Evolutionary conservation across 805 yeast genomes (phyloP), one percentile per base, ranked within the genome.

Genomic region (Teunomyces atbi): DNA sequence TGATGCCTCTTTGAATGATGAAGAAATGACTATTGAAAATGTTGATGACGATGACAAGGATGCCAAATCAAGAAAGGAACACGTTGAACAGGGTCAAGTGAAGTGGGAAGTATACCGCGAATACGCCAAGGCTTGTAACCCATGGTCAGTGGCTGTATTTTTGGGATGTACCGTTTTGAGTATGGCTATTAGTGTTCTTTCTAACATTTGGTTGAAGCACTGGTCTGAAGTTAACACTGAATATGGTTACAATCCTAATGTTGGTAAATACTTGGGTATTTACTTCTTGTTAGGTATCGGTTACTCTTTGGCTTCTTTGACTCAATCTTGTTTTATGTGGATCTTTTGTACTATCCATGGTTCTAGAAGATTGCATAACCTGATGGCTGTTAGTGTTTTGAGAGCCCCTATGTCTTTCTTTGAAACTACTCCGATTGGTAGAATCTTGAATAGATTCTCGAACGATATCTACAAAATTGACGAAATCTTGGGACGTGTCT

Each of bases 371-470:
- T 71, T 89, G 49, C 98, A 91, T 64, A 77, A 83, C 50, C 66
- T 69, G 13, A 89, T 91, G 97, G 82, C 91, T 4, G 66, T 49
- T 10, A 57, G 69, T 45, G 94, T 91, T 11, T 66, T 92, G 49
- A 77, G 91, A 53, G 94, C 97, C 0, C 97, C 97, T 51, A 92
- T 91, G 97, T 78, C 89, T 27, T 91, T 92, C 64, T 91, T 91
- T 61, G 98, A 91, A 66, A 89, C 96, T 1, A 91, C 98, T 0
- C 98, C 97, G 46, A 83, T 90, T 53, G 98, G 98, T 30, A 79
- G 98, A 69, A 81, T 91, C 47, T 72, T 90, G 64, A 91, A 91
- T 71, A 76, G 98, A 63, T 91, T 91, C 64, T 88, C 97, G 3
- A 90, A 82, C 63, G 98, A 91, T 73, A 80, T 91, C 44, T 88